A percentile compares a stretch with the other conserved stretches of the same genome.
These are phyloP conservation scores for Allium sativum DNA, from an alignment of 106 monocot genomes.

Conservation along the genomic window DNA sequence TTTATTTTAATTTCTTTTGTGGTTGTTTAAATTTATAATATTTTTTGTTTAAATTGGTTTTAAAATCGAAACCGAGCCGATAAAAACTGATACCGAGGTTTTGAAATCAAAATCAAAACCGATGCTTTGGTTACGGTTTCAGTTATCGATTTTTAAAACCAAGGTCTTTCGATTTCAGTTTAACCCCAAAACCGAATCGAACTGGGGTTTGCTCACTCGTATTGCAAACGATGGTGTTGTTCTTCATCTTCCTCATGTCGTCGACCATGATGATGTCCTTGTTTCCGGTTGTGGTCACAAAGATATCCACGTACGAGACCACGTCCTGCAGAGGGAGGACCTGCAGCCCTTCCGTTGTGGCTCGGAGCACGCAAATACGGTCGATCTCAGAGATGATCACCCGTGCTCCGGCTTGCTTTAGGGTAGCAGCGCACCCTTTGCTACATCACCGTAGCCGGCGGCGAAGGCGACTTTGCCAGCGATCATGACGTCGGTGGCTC, in stretches of 20 bases:
- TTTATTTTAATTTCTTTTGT: no score
- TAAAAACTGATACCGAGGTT: no score
- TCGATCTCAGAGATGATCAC: conserved; percentile 81
- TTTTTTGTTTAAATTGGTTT: no score
- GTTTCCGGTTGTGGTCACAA: conserved; percentile 89
- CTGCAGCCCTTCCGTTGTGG: conserved; percentile 73
- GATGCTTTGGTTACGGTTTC: no score
- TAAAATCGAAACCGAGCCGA: no score
- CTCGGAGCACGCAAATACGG: conserved; percentile 88
- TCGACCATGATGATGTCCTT: conserved; percentile 96
- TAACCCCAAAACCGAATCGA: no score
- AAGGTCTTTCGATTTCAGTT: no score
- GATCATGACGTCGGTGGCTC: conserved; percentile 88
- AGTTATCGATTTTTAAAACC: no score
- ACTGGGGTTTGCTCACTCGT: no score
- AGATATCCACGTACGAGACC: conserved; percentile 60
- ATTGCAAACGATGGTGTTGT: conserved; percentile 95
- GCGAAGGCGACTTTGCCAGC: conserved; percentile 86
- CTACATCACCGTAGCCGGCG: conserved; percentile 80
- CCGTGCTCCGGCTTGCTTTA: conserved; percentile 87
- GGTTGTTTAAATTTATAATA: no score
- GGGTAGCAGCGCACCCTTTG: conserved; percentile 76
- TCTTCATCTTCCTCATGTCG: conserved; percentile 98
- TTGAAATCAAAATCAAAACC: no score
- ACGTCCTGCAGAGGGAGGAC: conserved; percentile 69